Evolutionary conservation across 495 filamentous ascomycete genomes (phyloP).

Genomic region (Pseudevernia furfuracea): DNA sequence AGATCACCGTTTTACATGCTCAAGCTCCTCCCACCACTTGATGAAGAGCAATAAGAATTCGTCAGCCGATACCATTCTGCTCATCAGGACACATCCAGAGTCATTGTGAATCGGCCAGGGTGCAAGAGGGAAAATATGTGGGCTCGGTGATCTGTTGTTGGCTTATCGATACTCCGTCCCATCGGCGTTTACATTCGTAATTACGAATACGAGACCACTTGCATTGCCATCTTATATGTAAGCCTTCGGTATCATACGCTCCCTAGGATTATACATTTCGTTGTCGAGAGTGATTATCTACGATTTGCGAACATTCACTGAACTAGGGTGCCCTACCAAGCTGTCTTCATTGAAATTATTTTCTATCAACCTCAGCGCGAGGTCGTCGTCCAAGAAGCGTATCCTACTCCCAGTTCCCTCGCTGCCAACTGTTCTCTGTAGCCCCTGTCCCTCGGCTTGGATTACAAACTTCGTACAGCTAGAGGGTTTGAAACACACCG

Average conservation of each 20-base stretch:
- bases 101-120: neutral
- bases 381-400: neutral
- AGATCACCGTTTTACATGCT: neutral
- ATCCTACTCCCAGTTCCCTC: neutral
- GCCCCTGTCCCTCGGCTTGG: neutral
- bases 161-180: neutral
- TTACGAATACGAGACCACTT: neutral
- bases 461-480: too few relatives aligned
- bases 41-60: neutral
- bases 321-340: neutral
- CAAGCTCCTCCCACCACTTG: slow-evolving; percentile 2
- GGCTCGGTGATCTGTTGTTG: neutral
- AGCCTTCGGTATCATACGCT: neutral
- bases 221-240: neutral
- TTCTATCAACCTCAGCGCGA: neutral
- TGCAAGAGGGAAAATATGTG: neutral
- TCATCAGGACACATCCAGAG: neutral
- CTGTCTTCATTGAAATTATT: slow-evolving; percentile 1
- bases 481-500: neutral
- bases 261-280: neutral
- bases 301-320: neutral
- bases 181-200: too few relatives aligned
- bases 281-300: neutral
- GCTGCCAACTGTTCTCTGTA: neutral
- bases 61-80: neutral